These are phyloP conservation scores for Gossypium mustelinum DNA, from an alignment of 345 rosid species.

Conservation along the genomic window DNA sequence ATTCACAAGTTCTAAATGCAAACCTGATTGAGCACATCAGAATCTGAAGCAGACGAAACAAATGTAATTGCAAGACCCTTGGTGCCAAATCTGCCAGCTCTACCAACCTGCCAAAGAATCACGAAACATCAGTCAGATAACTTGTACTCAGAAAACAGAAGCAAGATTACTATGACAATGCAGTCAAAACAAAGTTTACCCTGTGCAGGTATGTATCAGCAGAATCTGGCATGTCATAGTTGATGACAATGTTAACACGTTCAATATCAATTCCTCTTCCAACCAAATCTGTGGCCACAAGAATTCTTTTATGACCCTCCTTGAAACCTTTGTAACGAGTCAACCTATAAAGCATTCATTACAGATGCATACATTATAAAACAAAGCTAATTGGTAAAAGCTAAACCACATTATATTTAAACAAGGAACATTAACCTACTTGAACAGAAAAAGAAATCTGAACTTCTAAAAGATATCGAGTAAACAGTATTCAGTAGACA, in stretches of 20 bases:
- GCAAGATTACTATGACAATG: background rate
- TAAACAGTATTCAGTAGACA: background rate
- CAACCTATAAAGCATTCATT: slow-evolving; percentile 42
- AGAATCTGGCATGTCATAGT: slow-evolving; percentile 99
- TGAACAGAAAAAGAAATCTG: background rate
- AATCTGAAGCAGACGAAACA: slow-evolving; percentile 86
- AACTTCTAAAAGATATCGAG: background rate
- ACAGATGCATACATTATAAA: background rate
- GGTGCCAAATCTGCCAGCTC: slow-evolving; percentile 99
- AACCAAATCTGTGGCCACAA: slow-evolving; percentile 94
- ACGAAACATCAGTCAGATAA: background rate
- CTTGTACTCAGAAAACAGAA: background rate
- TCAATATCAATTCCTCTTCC: slow-evolving; percentile 98
- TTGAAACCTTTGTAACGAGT: slow-evolving; percentile 96
- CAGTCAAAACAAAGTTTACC: slow-evolving; percentile 32
- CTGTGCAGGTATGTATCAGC: slow-evolving; percentile 98
- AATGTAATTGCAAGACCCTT: slow-evolving; percentile 98
- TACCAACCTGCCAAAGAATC: slow-evolving; percentile 59
- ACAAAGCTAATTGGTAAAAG: background rate
- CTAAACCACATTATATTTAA: background rate
- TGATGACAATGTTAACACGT: slow-evolving; percentile 96
- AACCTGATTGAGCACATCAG: slow-evolving; percentile 95
- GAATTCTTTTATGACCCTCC: slow-evolving; percentile 98
- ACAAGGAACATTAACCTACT: background rate
- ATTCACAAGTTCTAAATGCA: background rate